phyloP scores from a whole-genome alignment of 192 early-diverging fungal species.

The Coemansia sp. region DNA sequence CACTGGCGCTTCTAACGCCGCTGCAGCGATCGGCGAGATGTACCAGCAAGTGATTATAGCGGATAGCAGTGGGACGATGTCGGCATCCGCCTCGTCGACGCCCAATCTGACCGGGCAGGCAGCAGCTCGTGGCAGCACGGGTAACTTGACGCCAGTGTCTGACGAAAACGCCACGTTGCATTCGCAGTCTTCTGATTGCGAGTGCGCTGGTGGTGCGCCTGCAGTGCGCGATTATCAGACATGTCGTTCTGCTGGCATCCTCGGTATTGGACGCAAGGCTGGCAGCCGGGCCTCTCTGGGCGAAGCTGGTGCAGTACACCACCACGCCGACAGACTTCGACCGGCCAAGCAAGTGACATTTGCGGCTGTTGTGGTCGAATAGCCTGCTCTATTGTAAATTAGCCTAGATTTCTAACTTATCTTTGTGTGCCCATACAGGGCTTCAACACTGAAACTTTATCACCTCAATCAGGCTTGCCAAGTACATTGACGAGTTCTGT shows the following conservation, averaged over 20 bases:
- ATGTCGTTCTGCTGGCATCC: conserved; percentile 9
- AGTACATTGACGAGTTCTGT: not conserved
- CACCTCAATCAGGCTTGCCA: not conserved
- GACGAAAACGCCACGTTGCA: conserved; percentile 32
- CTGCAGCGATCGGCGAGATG: conserved; percentile 25
- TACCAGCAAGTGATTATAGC: conserved; percentile 29
- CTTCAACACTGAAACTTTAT: not conserved
- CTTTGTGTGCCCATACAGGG: not conserved
- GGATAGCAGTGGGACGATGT: conserved; percentile 9
- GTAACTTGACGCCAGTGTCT: conserved; percentile 42
- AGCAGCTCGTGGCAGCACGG: conserved; percentile 16
- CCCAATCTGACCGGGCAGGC: conserved; percentile 13
- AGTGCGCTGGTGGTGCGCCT: conserved; percentile 11
- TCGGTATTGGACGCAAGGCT: conserved; percentile 14
- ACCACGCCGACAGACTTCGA: conserved; percentile 1
- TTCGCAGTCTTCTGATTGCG: conserved; percentile 35
- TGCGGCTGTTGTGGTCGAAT: conserved; percentile 18
- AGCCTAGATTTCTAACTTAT: not conserved
- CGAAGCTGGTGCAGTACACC: not conserved
- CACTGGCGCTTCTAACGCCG: not conserved
- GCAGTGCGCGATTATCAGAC: not conserved
- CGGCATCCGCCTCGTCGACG: conserved; percentile 20
- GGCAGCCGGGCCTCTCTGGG: conserved; percentile 4
- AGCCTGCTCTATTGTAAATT: not conserved
- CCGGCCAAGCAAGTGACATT: conserved; percentile 52